A percentile compares a stretch with the other conserved stretches of the same genome.
Conservation (phyloP, 805 yeast genomes). For the Monosporozyma servazzii region DNA sequence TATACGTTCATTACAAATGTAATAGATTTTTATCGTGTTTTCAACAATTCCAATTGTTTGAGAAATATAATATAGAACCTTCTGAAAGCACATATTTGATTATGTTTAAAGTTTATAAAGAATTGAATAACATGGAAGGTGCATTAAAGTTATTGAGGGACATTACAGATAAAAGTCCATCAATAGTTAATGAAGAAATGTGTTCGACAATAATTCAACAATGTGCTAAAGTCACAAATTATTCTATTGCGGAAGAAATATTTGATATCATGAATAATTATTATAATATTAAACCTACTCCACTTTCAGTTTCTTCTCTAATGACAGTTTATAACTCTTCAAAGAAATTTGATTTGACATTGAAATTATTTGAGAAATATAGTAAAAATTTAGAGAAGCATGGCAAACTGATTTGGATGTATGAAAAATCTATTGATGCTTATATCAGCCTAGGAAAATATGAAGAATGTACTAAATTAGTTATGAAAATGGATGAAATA, state of each 20-base stretch:
- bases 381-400: not conserved
- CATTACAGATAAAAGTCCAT: constrained; percentile 18
- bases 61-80: constrained; percentile 22
- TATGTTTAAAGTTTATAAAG: constrained; percentile 23
- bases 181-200: constrained; percentile 19
- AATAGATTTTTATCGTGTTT: constrained; percentile 22
- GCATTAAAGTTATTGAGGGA: constrained; percentile 25
- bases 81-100: constrained; percentile 19
- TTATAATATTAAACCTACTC: constrained; percentile 24
- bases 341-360: constrained; percentile 13
- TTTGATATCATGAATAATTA: constrained; percentile 24
- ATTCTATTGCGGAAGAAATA: constrained; percentile 24
- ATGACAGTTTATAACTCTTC: constrained; percentile 23
- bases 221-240: constrained; percentile 22
- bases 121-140: constrained; percentile 21
- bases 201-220: constrained; percentile 20
- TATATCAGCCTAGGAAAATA: constrained; percentile 11
- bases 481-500: constrained; percentile 9
- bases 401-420: constrained; percentile 9
- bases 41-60: constrained; percentile 24
- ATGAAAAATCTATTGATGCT: constrained; percentile 20
- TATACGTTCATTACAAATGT: constrained; percentile 18
- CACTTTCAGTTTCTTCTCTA: constrained; percentile 18
- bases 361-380: constrained; percentile 17
- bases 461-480: constrained; percentile 13